Conservation (phyloP, 2,329 filamentous ascomycete species). For the Herpotrichia juniperi region DNA sequence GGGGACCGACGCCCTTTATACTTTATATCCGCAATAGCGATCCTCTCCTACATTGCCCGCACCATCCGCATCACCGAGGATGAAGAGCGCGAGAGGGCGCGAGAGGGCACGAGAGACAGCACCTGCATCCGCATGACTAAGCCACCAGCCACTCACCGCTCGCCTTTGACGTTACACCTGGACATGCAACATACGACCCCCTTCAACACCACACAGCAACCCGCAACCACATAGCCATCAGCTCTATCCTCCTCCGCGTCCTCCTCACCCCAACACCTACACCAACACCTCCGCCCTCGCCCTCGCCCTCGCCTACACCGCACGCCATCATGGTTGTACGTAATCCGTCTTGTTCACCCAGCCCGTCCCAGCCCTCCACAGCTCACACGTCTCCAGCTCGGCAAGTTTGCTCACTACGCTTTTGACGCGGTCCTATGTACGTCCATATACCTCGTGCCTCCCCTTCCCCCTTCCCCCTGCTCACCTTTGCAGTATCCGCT, state of each 20-base stretch:
- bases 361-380: constrained; percentile 22
- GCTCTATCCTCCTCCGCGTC: background rate
- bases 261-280: constrained; percentile 3
- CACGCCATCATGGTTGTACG: constrained; percentile 46
- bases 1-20: background rate
- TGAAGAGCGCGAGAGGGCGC: background rate
- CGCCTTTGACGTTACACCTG: background rate
- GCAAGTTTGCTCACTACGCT: constrained; percentile 90
- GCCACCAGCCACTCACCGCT: constrained; percentile 1
- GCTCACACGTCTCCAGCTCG: constrained; percentile 80
- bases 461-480: constrained; percentile 11
- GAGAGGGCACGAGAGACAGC: background rate
- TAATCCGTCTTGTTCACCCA: constrained; percentile 20
- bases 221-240: constrained; percentile 1
- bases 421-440: constrained; percentile 92
- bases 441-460: constrained; percentile 41
- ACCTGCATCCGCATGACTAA: background rate
- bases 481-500: constrained; percentile 73
- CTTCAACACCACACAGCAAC: constrained; percentile 10
- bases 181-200: background rate
- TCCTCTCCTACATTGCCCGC: background rate
- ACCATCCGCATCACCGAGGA: constrained; percentile 3
- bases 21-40: background rate
- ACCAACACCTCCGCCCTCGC: constrained; percentile 8
- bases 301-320: constrained; percentile 6